phyloP scores from a whole-genome alignment of 176 grass and related monocot species.

The Miscanthus lutarioriparius region DNA sequence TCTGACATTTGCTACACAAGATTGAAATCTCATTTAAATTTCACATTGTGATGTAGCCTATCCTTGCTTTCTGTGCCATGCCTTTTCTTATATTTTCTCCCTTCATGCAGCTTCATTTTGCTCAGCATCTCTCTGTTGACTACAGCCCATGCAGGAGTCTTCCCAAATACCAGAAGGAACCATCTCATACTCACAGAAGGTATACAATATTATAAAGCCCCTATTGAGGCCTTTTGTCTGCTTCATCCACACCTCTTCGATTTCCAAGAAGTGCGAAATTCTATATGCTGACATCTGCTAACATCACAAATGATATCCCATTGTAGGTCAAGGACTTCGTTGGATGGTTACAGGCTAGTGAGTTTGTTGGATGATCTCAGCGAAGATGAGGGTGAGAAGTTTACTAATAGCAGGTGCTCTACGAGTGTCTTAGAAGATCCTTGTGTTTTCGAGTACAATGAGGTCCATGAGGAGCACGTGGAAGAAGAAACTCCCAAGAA shows the following conservation, averaged over 20 bases:
- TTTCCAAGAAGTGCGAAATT: not conserved
- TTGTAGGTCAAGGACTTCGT: slow-evolving; percentile 55
- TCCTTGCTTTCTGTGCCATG: slow-evolving; percentile 5
- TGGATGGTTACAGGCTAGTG: slow-evolving; percentile 38
- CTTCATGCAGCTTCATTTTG: slow-evolving; percentile 73
- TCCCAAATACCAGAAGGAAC: slow-evolving; percentile 28
- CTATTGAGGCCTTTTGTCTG: not conserved
- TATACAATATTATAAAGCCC: slow-evolving; percentile 28
- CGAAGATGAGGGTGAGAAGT: slow-evolving; percentile 35
- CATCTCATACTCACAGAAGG: slow-evolving; percentile 51
- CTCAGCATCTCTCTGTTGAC: slow-evolving; percentile 65
- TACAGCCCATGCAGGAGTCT: slow-evolving; percentile 46
- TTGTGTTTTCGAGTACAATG: slow-evolving; percentile 9
- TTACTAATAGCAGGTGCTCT: slow-evolving; percentile 39
- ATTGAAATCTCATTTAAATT: not conserved
- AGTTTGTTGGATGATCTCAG: slow-evolving; percentile 40
- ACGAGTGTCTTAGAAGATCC: slow-evolving; percentile 40
- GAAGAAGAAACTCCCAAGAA: slow-evolving; percentile 35
- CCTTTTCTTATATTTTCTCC: slow-evolving; percentile 4
- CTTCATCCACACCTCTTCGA: not conserved
- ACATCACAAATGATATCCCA: not conserved
- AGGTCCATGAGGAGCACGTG: slow-evolving; percentile 17
- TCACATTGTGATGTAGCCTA: not conserved
- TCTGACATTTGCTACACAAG: not conserved
- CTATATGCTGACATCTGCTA: slow-evolving; percentile 5